Conservation (phyloP, 2,329 filamentous ascomycete genomes). For the Cryphonectria parasitica region DNA sequence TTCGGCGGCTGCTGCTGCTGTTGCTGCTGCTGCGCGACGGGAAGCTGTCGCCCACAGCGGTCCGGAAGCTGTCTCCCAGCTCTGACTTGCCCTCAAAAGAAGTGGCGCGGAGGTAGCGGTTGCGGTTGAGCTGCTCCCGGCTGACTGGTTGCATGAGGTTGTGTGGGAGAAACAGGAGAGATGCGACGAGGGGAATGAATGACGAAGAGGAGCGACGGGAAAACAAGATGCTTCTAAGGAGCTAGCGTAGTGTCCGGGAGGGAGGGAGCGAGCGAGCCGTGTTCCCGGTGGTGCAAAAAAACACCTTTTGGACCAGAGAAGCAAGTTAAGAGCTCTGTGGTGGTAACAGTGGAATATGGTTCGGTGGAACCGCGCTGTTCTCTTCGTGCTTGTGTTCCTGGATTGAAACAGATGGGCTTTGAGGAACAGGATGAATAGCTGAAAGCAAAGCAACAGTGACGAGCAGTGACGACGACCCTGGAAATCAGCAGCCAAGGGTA, state of each 20-base stretch:
- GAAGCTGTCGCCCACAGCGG: conserved; percentile 9
- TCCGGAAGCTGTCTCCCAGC: conserved; percentile 15
- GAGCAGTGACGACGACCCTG: background rate
- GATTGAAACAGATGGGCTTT: background rate
- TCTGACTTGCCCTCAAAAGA: conserved; percentile 18
- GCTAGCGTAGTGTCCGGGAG: background rate
- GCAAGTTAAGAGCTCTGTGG: background rate
- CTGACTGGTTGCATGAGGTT: conserved; percentile 12
- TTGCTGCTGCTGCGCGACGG: background rate
- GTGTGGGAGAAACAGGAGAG: background rate
- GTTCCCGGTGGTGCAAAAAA: background rate
- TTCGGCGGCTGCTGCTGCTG: conserved; percentile 6
- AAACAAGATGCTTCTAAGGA: background rate
- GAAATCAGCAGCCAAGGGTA: background rate
- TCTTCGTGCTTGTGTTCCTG: background rate
- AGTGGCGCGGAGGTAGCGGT: conserved; percentile 14
- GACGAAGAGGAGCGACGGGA: background rate
- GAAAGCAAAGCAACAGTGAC: background rate
- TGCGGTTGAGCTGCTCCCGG: conserved; percentile 12
- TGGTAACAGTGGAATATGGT: background rate
- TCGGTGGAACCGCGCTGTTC: background rate
- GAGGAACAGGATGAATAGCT: background rate
- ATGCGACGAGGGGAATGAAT: background rate
- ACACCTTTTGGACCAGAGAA: background rate
- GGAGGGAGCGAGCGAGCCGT: too few relatives aligned